Evolutionary conservation across 2,329 filamentous ascomycete genomes (phyloP).

Genomic region (Pestalotiopsis fici): DNA sequence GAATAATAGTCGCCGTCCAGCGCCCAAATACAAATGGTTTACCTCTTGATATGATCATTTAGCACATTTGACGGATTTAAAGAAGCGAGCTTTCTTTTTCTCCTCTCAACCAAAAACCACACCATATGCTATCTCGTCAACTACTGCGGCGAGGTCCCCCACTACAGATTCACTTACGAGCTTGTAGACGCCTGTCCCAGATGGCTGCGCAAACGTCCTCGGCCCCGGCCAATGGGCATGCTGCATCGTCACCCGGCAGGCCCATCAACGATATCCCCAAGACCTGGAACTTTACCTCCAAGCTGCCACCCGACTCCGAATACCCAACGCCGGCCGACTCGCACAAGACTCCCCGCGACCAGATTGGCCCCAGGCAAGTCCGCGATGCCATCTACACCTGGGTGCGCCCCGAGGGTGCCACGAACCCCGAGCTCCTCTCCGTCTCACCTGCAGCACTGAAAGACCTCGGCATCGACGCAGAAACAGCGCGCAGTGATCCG

Average conservation of each 20-base stretch:
- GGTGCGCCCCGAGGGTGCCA: conserved; percentile 76
- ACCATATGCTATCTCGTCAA: conserved; percentile 34
- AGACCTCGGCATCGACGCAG: conserved; percentile 74
- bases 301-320: conserved; percentile 72
- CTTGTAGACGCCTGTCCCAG: conserved; percentile 19
- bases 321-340: conserved; percentile 82
- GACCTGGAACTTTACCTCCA: conserved; percentile 65
- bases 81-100: neutral
- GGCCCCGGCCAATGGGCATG: conserved; percentile 14
- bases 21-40: neutral
- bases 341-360: conserved; percentile 75
- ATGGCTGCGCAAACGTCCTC: conserved; percentile 34
- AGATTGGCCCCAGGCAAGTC: conserved; percentile 80
- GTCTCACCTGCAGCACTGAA: conserved; percentile 77
- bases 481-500: conserved; percentile 64
- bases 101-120: neutral
- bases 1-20: neutral
- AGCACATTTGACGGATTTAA: neutral
- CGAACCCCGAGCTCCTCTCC: conserved; percentile 76
- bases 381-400: conserved; percentile 86
- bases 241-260: conserved; percentile 8
- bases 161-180: conserved; percentile 18
- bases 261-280: conserved; percentile 60
- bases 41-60: neutral
- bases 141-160: conserved; percentile 19